Percentiles rank a stretch among this genome's conserved stretches.
These are phyloP conservation scores for Metschnikowia shivogae DNA, from an alignment of 805 yeast species.

Conservation along the genomic window DNA sequence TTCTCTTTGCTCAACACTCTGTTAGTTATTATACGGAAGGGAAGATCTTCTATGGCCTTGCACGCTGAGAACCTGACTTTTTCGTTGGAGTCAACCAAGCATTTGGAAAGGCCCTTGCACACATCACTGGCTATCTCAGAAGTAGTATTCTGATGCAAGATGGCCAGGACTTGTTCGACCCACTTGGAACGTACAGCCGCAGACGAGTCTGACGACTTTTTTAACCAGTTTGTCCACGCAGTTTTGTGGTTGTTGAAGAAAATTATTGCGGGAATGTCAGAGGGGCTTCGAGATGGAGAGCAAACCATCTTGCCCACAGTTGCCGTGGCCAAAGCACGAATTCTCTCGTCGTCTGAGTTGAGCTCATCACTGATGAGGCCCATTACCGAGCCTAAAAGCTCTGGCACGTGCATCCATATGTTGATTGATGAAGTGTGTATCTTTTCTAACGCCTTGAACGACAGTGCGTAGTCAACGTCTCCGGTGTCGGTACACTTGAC, in stretches of 20 bases:
- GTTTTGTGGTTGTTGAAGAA: slow-evolving; percentile 56
- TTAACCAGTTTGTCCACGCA: slow-evolving; percentile 69
- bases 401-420: slow-evolving; percentile 78
- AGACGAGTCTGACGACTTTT: slow-evolving; percentile 67
- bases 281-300: slow-evolving; percentile 26
- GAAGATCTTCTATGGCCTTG: slow-evolving; percentile 44
- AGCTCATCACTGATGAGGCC: slow-evolving; percentile 79
- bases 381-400: slow-evolving; percentile 64
- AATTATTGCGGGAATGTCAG: slow-evolving; percentile 44
- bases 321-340: slow-evolving; percentile 66
- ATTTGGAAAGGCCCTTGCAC: slow-evolving; percentile 55
- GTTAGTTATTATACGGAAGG: slow-evolving; percentile 43
- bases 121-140: slow-evolving; percentile 42
- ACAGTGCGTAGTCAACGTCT: slow-evolving; percentile 17
- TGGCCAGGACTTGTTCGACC: slow-evolving; percentile 54
- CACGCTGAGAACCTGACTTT: slow-evolving; percentile 64
- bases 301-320: slow-evolving; percentile 64
- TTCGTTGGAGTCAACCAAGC: slow-evolving; percentile 73
- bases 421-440: slow-evolving; percentile 61
- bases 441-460: slow-evolving; percentile 46
- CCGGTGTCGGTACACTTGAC: slow-evolving; percentile 15
- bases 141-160: slow-evolving; percentile 42
- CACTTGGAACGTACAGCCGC: slow-evolving; percentile 63
- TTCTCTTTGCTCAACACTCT: slow-evolving; percentile 46
- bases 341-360: slow-evolving; percentile 59